phyloP scores from a whole-genome alignment of 2,329 filamentous ascomycete genomes.

The Penicillium sp. region DNA sequence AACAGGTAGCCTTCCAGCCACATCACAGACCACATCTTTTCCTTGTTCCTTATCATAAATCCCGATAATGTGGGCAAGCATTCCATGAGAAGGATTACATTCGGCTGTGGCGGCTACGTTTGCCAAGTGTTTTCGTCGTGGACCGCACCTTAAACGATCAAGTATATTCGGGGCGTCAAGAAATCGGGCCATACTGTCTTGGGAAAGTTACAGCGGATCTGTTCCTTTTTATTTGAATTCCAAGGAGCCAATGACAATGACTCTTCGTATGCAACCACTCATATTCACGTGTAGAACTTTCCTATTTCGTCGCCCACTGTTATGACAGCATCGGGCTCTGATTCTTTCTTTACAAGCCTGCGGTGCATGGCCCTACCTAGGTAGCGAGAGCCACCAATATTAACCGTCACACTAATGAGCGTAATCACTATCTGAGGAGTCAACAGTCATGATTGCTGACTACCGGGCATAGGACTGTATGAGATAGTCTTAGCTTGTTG shows the following conservation, averaged over 20 bases:
- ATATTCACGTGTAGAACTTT: no score
- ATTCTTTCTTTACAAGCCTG: no score
- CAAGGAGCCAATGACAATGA: constrained; percentile 11
- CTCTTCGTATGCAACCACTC: not conserved
- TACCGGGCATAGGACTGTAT: no score
- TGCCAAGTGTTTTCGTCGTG: not conserved
- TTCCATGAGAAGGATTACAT: not conserved
- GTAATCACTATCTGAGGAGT: no score
- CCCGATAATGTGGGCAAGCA: not conserved
- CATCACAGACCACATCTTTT: not conserved
- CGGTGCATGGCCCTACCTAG: no score
- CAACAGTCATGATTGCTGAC: no score
- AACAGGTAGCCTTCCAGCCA: not conserved
- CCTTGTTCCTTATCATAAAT: constrained; percentile 1
- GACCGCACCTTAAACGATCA: not conserved
- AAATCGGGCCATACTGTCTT: not conserved
- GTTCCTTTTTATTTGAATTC: not conserved
- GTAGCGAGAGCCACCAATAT: no score
- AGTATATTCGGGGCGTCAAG: not conserved
- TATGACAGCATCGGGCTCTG: no score
- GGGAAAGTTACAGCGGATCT: constrained; percentile 2
- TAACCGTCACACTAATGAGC: no score
- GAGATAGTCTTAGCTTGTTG: no score
- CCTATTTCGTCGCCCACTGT: no score
- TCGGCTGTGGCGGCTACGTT: constrained; percentile 13